Base-by-base conservation (phyloP, 2,329 filamentous ascomycete species). In the Hypoxylon sp. region DNA sequence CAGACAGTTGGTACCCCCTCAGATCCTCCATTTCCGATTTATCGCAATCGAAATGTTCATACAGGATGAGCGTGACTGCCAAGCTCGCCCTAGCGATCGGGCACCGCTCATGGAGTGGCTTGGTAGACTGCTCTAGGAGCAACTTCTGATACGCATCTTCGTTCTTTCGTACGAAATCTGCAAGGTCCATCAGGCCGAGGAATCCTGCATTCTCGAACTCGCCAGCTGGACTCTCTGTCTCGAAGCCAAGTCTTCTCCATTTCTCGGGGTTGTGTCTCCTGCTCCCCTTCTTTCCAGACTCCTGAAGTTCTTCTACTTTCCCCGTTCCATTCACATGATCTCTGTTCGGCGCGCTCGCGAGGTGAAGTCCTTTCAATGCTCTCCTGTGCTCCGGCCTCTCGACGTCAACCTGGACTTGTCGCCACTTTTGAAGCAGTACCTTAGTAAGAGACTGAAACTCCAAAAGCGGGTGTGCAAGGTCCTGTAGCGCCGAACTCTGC, bases 381-480 rank as follows among this genome's bases (percentile, higher is more conserved):
- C 94, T 86, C 72, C 95, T 87, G 77, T 99, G 96, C 72, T 99
- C 96, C 2, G 93, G 87, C 69, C 92, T 90, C 75, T 98, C 94
- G 65, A 97, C 78, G 74, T 98, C 93, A 17, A 99, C 90, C 53
- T 86, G 85, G 17, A 97, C 90, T 74, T 96, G 92, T 73, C 90
- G 89, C 96, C 96, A 99, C 76, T 93, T 96, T 73, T 91, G 86
- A 72, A 98, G 82, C 68, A 98, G 82, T 56, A 97, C 86, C 80
- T 98, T 98, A 13, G 93, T 97, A 76, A 98, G 83, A 2, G 89
- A 90, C 81, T 99, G 96, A 70, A 98, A 99, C 78, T 99, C 96
- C 38, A 98, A 83, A 58, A 98, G 83, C 11, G 96, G 94, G 75
- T 95, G 92, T 10, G 94, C 93, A 60, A 97, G 83, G 79, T 99